Percentiles rank a stretch among this genome's conserved stretches.
Evolutionary conservation across 2,329 filamentous ascomycete species (phyloP).

Genomic region (Huntiella decipiens): DNA sequence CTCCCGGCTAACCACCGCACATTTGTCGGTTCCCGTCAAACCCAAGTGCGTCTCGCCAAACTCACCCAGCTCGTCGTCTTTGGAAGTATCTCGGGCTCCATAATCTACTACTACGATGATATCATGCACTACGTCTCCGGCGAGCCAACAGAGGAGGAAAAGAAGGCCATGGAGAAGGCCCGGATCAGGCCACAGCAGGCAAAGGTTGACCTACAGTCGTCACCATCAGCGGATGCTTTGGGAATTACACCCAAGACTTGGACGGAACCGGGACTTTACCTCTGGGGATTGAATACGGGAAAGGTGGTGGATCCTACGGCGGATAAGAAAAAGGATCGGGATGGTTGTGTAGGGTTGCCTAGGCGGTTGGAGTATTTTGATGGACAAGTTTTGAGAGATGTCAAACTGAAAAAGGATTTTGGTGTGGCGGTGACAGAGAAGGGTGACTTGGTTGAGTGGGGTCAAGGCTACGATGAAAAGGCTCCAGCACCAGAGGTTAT

Average conservation of each 20-base stretch:
- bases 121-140: constrained; percentile 3
- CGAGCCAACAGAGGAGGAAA: constrained; percentile 10
- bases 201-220: constrained; percentile 62
- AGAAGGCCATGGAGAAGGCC: constrained; percentile 41
- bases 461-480: constrained; percentile 50
- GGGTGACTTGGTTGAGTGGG: constrained; percentile 87
- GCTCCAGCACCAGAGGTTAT: constrained; percentile 48
- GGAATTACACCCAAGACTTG: constrained; percentile 34
- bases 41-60: constrained; percentile 3
- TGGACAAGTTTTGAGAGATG: constrained; percentile 61
- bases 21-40: constrained; percentile 3
- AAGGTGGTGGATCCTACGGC: constrained; percentile 73
- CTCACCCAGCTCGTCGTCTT: constrained; percentile 3
- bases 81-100: constrained; percentile 10
- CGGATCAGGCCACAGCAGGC: constrained; percentile 39
- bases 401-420: constrained; percentile 67
- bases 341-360: constrained; percentile 61
- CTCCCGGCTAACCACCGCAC: not conserved
- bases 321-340: constrained; percentile 24
- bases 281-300: constrained; percentile 79
- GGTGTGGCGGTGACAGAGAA: constrained; percentile 75
- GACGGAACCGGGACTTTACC: constrained; percentile 73
- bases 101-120: constrained; percentile 12
- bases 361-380: constrained; percentile 67
- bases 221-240: constrained; percentile 18